Evolutionary conservation across 352 stramenopile genomes (phyloP).

Genomic region (Saprolegnia parasitica): DNA sequence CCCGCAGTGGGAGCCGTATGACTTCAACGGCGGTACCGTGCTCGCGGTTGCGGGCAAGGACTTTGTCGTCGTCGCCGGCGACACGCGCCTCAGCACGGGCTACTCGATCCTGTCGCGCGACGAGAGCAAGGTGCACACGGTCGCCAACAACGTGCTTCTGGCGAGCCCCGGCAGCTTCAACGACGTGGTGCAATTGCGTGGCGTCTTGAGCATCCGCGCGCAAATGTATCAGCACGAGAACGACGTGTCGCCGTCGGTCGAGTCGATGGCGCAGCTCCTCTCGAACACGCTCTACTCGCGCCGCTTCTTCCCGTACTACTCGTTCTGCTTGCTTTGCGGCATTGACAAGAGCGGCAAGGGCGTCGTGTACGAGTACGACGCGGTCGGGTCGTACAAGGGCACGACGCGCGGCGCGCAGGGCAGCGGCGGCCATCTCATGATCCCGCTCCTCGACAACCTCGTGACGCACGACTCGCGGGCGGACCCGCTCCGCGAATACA

Average conservation of each 20-base stretch:
- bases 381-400: constrained; percentile 89
- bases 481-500: constrained; percentile 89
- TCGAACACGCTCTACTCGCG: constrained; percentile 97
- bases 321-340: constrained; percentile 96
- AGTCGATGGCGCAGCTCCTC: constrained; percentile 94
- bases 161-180: constrained; percentile 79
- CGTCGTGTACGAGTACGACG: constrained; percentile 98
- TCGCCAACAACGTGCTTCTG: constrained; percentile 69
- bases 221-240: constrained; percentile 95
- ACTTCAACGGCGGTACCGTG: constrained; percentile 82
- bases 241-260: constrained; percentile 87
- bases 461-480: constrained; percentile 88
- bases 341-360: constrained; percentile 96
- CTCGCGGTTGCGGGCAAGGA: constrained; percentile 93
- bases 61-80: constrained; percentile 94
- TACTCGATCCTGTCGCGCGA: constrained; percentile 97
- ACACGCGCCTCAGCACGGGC: constrained; percentile 94
- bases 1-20: constrained; percentile 72
- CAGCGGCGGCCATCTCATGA: constrained; percentile 94
- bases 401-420: constrained; percentile 79
- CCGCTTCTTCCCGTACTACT: constrained; percentile 99
- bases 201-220: constrained; percentile 68
- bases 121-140: constrained; percentile 85
- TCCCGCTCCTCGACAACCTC: constrained; percentile 98
- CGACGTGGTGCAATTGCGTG: constrained; percentile 81